Evolutionary conservation across 345 rosid genomes (phyloP), one percentile per base, ranked within the genome.

Genomic region (Acer campestre): DNA sequence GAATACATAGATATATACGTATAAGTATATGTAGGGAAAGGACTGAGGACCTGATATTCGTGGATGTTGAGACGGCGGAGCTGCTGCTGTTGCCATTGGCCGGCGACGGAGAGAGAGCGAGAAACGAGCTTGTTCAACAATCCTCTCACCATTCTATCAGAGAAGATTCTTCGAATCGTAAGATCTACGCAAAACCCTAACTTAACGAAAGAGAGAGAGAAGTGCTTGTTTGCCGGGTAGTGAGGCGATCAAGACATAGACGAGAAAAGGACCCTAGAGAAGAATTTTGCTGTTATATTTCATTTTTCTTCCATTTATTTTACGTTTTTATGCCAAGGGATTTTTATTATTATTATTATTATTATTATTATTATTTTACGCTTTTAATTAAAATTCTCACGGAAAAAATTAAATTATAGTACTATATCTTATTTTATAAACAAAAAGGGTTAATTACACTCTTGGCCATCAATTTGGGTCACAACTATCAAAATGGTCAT

Each of bases 51-150:
- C 99, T 94, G 98, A 82, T 90, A 93, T 80, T 97, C 98, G 82
- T 94, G 98, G 89, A 97, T 85, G 84, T 97, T 97, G 83, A 97
- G 98, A 79, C 93, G 98, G 72, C 99, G 98, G 83, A 94, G 94
- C 82, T 97, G 99, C 78, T 94, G 98, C 65, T 90, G 93, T 76
- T 97, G 98, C 90, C 93, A 89, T 86, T 85, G 89, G 0, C 94
- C 95, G 82, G 89, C 92, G 78, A 91, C 86, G 78, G 96, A 84
- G 78, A 94, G 94, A 61, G 98, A 86, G 78, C 91, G 87, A 38
- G 92, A 88, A 46, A 81, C 94, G 67, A 97, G 89, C 81, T 90
- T 90, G 88, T 89, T 91, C 73, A 91, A 67, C 81, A 88, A 81
- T 79, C 94, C 97, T 79, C 97, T 91, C 96, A 94, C 80, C 80